Conservation (phyloP, 2,329 filamentous ascomycete species). For the Herpotrichia juniperi region DNA sequence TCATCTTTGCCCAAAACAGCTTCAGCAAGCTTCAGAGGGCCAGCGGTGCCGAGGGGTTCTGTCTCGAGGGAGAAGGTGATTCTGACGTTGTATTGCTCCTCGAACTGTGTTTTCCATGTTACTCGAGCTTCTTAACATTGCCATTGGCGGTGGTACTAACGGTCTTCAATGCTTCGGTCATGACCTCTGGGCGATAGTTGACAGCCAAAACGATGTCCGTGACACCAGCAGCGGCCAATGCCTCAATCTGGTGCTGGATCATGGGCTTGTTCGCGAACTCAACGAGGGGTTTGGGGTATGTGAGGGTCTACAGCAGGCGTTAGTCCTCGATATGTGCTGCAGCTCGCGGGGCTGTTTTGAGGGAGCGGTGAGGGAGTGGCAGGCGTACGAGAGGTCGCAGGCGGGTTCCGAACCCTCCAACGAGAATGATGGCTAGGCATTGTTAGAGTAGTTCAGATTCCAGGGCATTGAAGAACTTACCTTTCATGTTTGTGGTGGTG, state of each 20-base stretch:
- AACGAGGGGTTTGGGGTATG: constrained; percentile 94
- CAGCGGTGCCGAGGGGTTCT: constrained; percentile 93
- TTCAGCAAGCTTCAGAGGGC: constrained; percentile 94
- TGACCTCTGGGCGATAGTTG: constrained; percentile 98
- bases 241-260: constrained; percentile 98
- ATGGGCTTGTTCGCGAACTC: constrained; percentile 99
- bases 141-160: constrained; percentile 54
- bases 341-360: constrained; percentile 23
- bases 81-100: constrained; percentile 88
- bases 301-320: constrained; percentile 73
- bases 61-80: constrained; percentile 98
- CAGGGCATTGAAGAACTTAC: constrained; percentile 25
- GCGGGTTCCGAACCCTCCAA: constrained; percentile 98
- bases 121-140: constrained; percentile 10
- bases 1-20: constrained; percentile 92
- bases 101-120: constrained; percentile 64
- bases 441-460: not conserved
- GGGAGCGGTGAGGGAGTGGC: constrained; percentile 22
- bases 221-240: constrained; percentile 88
- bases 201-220: constrained; percentile 98
- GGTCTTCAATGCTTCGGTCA: constrained; percentile 92
- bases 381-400: constrained; percentile 84
- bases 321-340: constrained; percentile 22
- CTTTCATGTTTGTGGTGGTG: constrained; percentile 48
- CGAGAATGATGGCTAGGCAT: constrained; percentile 86